Evolutionary conservation across 352 stramenopile genomes (phyloP).

Genomic region (Phytophthora ohioensis): DNA sequence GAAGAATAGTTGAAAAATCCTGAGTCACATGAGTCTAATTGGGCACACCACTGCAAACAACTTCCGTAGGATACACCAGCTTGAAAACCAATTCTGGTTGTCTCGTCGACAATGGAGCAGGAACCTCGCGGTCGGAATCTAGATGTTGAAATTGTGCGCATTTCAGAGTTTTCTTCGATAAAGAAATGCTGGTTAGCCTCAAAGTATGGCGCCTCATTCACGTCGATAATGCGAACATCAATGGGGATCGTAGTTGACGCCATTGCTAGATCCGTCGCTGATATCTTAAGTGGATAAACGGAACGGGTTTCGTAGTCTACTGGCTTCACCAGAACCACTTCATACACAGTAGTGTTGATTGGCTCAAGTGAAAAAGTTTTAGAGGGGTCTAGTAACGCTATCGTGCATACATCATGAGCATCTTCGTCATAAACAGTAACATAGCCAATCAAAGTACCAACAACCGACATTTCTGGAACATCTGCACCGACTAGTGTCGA

Average conservation of each 20-base stretch:
- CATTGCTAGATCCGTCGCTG: conserved; percentile 15
- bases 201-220: conserved; percentile 58
- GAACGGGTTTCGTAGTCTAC: conserved; percentile 38
- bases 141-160: conserved; percentile 22
- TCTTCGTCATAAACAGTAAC: conserved; percentile 35
- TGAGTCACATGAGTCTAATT: conserved; percentile 12
- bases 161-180: conserved; percentile 42
- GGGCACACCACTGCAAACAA: conserved; percentile 24
- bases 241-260: conserved; percentile 5
- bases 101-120: conserved; percentile 8
- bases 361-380: conserved; percentile 11
- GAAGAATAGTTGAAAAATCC: conserved; percentile 32
- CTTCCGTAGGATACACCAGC: conserved; percentile 25
- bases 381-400: conserved; percentile 8
- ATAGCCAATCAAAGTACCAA: conserved; percentile 29
- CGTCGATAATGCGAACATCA: conserved; percentile 42
- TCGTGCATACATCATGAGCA: conserved; percentile 18
- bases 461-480: conserved; percentile 21
- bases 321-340: conserved; percentile 17
- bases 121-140: conserved; percentile 32
- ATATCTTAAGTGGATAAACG: conserved; percentile 13
- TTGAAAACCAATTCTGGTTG: background rate
- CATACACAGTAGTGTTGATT: conserved; percentile 23
- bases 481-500: background rate
- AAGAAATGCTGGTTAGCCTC: conserved; percentile 45